Percentiles rank a stretch among this genome's conserved stretches.
Evolutionary conservation across 805 yeast species (phyloP).

Genomic region (Wickerhamomyces canadensis): DNA sequence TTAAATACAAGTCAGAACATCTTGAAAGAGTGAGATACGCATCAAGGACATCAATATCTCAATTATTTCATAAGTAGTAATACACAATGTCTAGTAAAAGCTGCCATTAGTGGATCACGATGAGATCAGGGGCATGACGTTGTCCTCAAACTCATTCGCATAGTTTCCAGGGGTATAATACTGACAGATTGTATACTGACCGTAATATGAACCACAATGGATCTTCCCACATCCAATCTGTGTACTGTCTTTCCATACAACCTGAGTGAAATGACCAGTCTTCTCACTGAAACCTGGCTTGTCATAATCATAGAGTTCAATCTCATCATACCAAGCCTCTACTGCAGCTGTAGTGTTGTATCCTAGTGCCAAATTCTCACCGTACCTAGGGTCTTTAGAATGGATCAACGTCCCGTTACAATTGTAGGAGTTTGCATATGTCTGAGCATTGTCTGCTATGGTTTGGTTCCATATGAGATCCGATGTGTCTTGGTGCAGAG

Average conservation of each 20-base stretch:
- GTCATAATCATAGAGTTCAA: constrained; percentile 43
- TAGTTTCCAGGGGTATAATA: constrained; percentile 66
- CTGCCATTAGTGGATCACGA: no score
- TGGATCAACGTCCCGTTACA: constrained; percentile 57
- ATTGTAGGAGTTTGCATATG: constrained; percentile 48
- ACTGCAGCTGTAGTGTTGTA: constrained; percentile 53
- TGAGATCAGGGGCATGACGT: constrained; percentile 26
- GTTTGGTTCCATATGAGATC: constrained; percentile 50
- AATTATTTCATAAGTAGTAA: no score
- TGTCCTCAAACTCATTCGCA: constrained; percentile 33
- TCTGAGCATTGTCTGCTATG: constrained; percentile 49
- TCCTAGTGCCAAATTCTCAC: constrained; percentile 82
- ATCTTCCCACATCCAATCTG: constrained; percentile 67
- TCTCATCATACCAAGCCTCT: constrained; percentile 74
- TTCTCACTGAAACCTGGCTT: constrained; percentile 38
- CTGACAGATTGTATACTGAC: constrained; percentile 62
- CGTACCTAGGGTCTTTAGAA: constrained; percentile 55
- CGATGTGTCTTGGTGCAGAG: constrained; percentile 41
- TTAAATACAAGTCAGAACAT: no score
- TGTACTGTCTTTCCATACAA: constrained; percentile 64
- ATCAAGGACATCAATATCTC: no score
- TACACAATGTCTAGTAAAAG: no score
- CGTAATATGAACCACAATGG: constrained; percentile 45
- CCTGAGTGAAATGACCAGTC: constrained; percentile 79
- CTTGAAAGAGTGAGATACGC: no score